Base-by-base conservation (phyloP, 176 grass and related monocot genomes). In the Bonia amplexicaulis region DNA sequence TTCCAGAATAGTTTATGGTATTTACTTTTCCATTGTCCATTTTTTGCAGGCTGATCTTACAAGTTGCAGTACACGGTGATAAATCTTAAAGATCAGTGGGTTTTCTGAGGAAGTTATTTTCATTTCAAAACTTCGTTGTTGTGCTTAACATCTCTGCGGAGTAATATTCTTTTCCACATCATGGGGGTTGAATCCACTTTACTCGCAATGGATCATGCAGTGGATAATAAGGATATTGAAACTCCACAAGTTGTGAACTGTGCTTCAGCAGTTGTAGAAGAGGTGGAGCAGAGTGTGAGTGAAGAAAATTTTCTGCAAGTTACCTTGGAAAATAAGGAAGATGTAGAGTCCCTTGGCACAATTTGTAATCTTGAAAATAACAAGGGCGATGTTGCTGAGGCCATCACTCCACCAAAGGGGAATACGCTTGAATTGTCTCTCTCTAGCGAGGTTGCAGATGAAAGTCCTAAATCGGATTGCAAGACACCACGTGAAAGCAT, bases 401-500 rank as follows among this genome's bases (percentile, higher is more conserved):
- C 37, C 15, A 54, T 62, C 6, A 71, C 54, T 79, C 10, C 70
- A 48, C 41, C 65, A 44, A 70, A 49, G 59, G 60, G 57, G 9
- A 55, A 88, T 78, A 58, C 16, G 76, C 57, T 90, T 68, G 89
- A 89, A 64, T 15, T 77, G 49, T 63, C 65, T 1, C 55, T 69
- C 85, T 71, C 74, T 69, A 54, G 39, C 19, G 59, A 74, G 45
- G 44, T 23, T 58, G 11, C 84, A 67, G 73, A 90, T 45, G 79
- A 78, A 63, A 42, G 6, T 55, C 45, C 75, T 70, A 23, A 63
- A 10, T 29, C 37, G 15, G 67, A 27, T 2, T 88, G 88, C 73
- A 71, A 88, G 68, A 94, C 92, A 29, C 93, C 93, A 15, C 80
- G 82, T 20, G 82, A 88, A 85, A 90, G 80, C 85, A 92, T 92